A percentile compares a stretch with the other conserved stretches of the same genome.
phyloP scores from a whole-genome alignment of 768 basidiomycete genomes.

The Panellus pusillus region DNA sequence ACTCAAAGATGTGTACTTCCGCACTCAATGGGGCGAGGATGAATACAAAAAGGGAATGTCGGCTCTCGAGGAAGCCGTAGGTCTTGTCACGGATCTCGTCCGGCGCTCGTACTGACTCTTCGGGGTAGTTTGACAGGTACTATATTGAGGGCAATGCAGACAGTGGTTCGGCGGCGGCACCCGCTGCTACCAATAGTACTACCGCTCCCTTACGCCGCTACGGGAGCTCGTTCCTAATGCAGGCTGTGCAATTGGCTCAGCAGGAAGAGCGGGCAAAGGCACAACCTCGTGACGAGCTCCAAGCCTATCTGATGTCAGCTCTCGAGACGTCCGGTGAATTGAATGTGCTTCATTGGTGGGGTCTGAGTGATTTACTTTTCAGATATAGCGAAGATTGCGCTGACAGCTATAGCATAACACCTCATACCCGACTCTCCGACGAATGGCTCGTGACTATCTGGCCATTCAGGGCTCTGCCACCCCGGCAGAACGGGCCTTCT shows the following conservation, averaged over 20 bases:
- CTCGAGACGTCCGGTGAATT: background rate
- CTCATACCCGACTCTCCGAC: slow-evolving; percentile 9
- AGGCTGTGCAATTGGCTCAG: slow-evolving; percentile 11
- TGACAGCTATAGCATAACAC: slow-evolving; percentile 10
- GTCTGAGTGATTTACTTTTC: background rate
- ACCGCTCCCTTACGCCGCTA: background rate
- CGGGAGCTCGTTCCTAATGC: background rate
- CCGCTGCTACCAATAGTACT: background rate
- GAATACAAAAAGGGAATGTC: no score
- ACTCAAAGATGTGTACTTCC: background rate
- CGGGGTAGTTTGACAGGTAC: no score
- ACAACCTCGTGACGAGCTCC: background rate
- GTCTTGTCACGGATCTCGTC: no score
- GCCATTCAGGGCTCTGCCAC: slow-evolving; percentile 30
- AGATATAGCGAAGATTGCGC: background rate
- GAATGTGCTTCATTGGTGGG: slow-evolving; percentile 5
- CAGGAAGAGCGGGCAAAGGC: background rate
- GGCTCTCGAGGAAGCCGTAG: no score
- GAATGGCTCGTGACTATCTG: slow-evolving; percentile 18
- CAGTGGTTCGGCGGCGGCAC: no score
- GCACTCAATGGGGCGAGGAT: background rate
- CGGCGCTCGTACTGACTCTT: no score
- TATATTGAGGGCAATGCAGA: no score
- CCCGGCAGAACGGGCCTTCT: slow-evolving; percentile 29
- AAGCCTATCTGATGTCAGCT: background rate